Conservation (phyloP, 495 filamentous ascomycete species). For the Penicillium pancosmium region DNA sequence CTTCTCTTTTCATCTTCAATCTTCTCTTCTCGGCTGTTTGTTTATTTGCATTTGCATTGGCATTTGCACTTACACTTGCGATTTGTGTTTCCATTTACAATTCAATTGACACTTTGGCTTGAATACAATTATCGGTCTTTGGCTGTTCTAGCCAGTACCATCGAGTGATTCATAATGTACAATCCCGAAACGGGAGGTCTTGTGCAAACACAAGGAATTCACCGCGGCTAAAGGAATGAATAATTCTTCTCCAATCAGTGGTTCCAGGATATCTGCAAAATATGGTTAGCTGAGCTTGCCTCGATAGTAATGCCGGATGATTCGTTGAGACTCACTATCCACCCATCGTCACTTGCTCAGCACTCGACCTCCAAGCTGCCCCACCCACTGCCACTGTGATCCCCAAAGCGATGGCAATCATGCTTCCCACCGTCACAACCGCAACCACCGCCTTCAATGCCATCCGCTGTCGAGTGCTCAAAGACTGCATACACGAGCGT, state of each 20-base stretch:
- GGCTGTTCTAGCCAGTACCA: background rate
- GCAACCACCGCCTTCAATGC: conserved; percentile 56
- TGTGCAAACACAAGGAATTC: conserved; percentile 1
- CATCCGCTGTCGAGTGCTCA: conserved; percentile 55
- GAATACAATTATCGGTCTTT: background rate
- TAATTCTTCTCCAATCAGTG: background rate
- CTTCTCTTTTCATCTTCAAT: background rate
- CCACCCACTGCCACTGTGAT: conserved; percentile 64
- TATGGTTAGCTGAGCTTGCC: background rate
- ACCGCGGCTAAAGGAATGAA: background rate
- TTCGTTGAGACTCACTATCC: conserved; percentile 3
- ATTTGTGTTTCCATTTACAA: background rate
- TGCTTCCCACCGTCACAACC: conserved; percentile 57
- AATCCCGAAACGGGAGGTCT: background rate
- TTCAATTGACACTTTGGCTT: background rate
- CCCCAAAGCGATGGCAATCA: conserved; percentile 64
- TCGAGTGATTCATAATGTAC: background rate
- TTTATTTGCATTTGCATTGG: background rate
- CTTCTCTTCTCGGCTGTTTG: background rate
- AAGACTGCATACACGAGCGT: conserved; percentile 36
- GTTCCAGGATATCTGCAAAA: background rate
- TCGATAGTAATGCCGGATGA: too few relatives aligned
- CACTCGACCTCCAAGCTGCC: conserved; percentile 53
- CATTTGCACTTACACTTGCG: background rate
- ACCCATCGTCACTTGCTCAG: conserved; percentile 29